Percentiles rank a stretch among this genome's conserved stretches.
Conservation (phyloP, 2,329 filamentous ascomycete species). For the Ophiostoma angusticollis region DNA sequence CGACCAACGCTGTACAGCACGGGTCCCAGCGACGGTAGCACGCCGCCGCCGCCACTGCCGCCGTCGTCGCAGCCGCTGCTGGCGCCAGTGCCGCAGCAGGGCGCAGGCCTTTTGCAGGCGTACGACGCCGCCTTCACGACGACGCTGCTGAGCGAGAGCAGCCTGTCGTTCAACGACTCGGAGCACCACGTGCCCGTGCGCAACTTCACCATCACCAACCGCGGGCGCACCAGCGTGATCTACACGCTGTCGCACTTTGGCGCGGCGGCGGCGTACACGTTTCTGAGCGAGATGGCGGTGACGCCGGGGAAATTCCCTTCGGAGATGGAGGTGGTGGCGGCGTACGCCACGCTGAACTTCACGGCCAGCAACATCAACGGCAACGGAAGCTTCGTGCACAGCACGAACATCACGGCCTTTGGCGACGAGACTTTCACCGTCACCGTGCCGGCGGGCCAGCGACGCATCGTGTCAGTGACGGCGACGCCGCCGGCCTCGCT, state of each 20-base stretch:
- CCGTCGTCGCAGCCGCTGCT: slow-evolving; percentile 23
- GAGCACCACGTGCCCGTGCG: slow-evolving; percentile 37
- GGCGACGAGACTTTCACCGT: slow-evolving; percentile 25
- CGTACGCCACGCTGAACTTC: slow-evolving; percentile 31
- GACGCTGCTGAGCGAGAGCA: slow-evolving; percentile 39
- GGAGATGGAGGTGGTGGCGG: slow-evolving; percentile 22
- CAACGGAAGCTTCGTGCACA: slow-evolving; percentile 23
- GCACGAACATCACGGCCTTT: background rate
- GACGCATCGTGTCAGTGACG: slow-evolving; percentile 33
- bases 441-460: slow-evolving; percentile 28
- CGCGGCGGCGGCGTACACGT: slow-evolving; percentile 39
- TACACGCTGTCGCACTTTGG: slow-evolving; percentile 39
- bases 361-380: slow-evolving; percentile 16
- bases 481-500: slow-evolving; percentile 28
- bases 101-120: slow-evolving; percentile 46
- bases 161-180: slow-evolving; percentile 54
- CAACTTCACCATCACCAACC: slow-evolving; percentile 45
- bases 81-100: slow-evolving; percentile 47
- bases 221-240: slow-evolving; percentile 32
- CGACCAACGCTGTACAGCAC: slow-evolving; percentile 37
- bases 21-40: slow-evolving; percentile 22
- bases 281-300: slow-evolving; percentile 15
- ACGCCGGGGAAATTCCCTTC: slow-evolving; percentile 33
- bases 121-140: slow-evolving; percentile 45
- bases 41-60: too few relatives aligned